Percentiles rank a stretch among this genome's conserved stretches.
Evolutionary conservation across 768 basidiomycete genomes (phyloP).

Genomic region (Boletus pseudopeckii): DNA sequence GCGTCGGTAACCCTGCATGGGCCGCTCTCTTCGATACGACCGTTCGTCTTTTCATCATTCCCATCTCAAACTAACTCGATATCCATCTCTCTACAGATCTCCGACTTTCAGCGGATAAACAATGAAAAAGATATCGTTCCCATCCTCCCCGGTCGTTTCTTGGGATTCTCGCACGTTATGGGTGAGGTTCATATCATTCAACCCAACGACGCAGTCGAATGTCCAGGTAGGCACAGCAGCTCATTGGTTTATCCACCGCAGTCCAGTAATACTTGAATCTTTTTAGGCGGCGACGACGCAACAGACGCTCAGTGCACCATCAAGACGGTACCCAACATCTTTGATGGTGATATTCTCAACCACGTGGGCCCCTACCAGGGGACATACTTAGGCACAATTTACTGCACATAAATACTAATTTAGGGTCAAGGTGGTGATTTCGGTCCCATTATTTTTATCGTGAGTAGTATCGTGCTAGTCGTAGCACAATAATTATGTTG

Average conservation of each 20-base stretch:
- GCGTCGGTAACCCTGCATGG: constrained; percentile 29
- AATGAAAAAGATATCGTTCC: constrained; percentile 47
- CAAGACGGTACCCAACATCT: constrained; percentile 50
- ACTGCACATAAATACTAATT: constrained; percentile 24
- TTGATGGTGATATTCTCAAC: constrained; percentile 46
- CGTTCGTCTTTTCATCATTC: constrained; percentile 10
- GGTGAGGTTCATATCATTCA: constrained; percentile 45
- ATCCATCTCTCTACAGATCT: constrained; percentile 8
- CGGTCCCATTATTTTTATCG: constrained; percentile 5
- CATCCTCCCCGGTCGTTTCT: constrained; percentile 48
- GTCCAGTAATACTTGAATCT: not conserved
- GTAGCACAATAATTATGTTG: no score
- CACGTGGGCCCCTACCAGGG: constrained; percentile 60
- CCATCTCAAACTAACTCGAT: not conserved
- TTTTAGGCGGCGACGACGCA: constrained; percentile 51
- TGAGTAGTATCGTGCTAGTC: not conserved
- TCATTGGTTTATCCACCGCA: not conserved
- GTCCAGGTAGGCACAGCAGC: constrained; percentile 33
- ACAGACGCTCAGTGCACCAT: constrained; percentile 53
- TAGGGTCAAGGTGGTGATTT: not conserved
- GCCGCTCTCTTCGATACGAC: constrained; percentile 27
- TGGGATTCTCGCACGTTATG: constrained; percentile 43
- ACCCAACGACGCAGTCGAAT: constrained; percentile 35
- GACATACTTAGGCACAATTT: constrained; percentile 52
- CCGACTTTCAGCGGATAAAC: constrained; percentile 28